These are phyloP conservation scores for Neoboletus subvelutipes DNA, from an alignment of 768 basidiomycete species.

Conservation along the genomic window DNA sequence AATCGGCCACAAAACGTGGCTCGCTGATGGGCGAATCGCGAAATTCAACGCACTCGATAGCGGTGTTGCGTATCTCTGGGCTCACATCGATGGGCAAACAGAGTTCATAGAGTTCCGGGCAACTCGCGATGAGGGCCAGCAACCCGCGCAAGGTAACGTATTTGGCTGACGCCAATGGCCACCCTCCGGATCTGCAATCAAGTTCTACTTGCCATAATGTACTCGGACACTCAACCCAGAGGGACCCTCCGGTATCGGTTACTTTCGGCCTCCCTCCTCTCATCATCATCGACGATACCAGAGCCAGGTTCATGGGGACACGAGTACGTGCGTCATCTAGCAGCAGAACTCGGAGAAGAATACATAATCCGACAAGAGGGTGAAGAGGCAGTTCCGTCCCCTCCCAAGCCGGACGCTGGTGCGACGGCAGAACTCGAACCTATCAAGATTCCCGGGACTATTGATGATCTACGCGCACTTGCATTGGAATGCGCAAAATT, in stretches of 20 bases:
- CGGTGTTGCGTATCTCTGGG: too few relatives aligned
- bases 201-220: conserved; percentile 99
- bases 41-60: too few relatives aligned
- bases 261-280: conserved; percentile 68
- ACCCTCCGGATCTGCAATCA: too few relatives aligned
- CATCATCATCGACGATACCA: conserved; percentile 62
- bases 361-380: conserved; percentile 70
- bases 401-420: conserved; percentile 29
- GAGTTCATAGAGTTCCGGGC: too few relatives aligned
- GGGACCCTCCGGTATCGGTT: conserved; percentile 94
- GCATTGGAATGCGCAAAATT: conserved; percentile 86
- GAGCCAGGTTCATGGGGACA: conserved; percentile 99
- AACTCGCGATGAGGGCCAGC: too few relatives aligned
- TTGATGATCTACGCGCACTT: conserved; percentile 73
- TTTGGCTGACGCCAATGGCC: too few relatives aligned
- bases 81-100: too few relatives aligned
- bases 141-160: too few relatives aligned
- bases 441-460: conserved; percentile 46
- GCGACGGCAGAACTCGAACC: conserved; percentile 33
- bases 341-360: conserved; percentile 95
- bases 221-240: conserved; percentile 95
- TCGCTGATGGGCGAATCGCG: too few relatives aligned
- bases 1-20: too few relatives aligned
- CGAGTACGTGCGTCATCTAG: conserved; percentile 96
- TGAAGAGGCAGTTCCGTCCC: conserved; percentile 30